Conservation (phyloP, 1,284 basidiomycete species). For the Singerocomus inundabilis region DNA sequence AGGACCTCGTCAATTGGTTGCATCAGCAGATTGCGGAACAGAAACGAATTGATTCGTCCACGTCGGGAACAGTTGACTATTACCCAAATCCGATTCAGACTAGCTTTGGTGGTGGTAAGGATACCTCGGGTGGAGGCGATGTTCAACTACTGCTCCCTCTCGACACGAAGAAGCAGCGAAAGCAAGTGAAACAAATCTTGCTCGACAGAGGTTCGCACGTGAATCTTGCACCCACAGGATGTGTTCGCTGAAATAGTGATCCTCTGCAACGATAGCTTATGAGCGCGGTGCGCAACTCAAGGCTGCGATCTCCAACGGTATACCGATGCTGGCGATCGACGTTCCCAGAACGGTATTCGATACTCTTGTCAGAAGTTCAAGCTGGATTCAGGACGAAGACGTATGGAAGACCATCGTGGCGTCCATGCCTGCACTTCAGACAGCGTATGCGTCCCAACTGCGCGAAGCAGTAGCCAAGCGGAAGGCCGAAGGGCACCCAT, state of each 20-base stretch:
- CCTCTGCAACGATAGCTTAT: conserved; percentile 46
- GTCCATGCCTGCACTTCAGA: conserved; percentile 53
- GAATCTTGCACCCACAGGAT: background rate
- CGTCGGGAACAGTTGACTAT: conserved; percentile 51
- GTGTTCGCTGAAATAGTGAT: conserved; percentile 4
- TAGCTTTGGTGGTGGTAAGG: conserved; percentile 40
- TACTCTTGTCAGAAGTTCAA: conserved; percentile 49
- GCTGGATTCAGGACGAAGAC: conserved; percentile 74
- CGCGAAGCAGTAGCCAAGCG: conserved; percentile 61
- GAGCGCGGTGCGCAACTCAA: conserved; percentile 58
- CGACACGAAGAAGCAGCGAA: conserved; percentile 72
- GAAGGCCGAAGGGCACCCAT: conserved; percentile 60
- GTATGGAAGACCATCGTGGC: conserved; percentile 60
- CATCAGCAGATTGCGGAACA: conserved; percentile 76
- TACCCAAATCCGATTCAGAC: conserved; percentile 35
- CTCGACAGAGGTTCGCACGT: conserved; percentile 55
- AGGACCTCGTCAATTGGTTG: conserved; percentile 71
- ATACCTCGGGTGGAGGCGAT: conserved; percentile 38
- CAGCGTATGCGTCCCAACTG: conserved; percentile 61
- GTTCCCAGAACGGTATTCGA: conserved; percentile 62
- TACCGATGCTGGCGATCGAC: conserved; percentile 72
- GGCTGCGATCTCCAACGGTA: conserved; percentile 52
- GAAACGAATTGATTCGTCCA: conserved; percentile 64
- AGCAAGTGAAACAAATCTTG: conserved; percentile 67
- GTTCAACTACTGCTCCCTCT: conserved; percentile 65